Evolutionary conservation across 768 basidiomycete genomes (phyloP).

Genomic region (Auricularia heimuer): DNA sequence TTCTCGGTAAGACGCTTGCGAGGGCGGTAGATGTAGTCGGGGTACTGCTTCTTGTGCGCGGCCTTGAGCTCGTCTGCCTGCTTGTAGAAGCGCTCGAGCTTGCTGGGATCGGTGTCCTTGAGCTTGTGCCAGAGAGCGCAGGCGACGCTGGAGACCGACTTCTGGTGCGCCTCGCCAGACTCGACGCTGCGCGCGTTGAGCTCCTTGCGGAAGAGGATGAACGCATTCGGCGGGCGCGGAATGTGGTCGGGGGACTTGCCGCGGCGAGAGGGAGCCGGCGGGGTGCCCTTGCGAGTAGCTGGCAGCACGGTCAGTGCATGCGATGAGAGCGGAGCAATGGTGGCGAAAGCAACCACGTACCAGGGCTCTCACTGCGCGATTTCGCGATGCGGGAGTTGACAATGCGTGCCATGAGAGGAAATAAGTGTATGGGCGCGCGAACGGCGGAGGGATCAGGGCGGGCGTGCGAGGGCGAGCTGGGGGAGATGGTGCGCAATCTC

Average conservation of each 20-base stretch:
- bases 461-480: too few species aligned
- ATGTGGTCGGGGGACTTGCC: conserved; percentile 44
- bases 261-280: background rate
- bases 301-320: background rate
- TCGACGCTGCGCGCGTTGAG: conserved; percentile 30
- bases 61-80: background rate
- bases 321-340: background rate
- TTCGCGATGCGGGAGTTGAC: too few species aligned
- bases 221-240: conserved; percentile 77
- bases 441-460: too few species aligned
- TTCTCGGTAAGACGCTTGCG: background rate
- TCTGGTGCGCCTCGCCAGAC: background rate
- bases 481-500: too few species aligned
- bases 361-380: background rate
- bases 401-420: too few species aligned
- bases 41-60: background rate
- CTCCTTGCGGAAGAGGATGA: conserved; percentile 77
- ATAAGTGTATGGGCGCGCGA: too few species aligned
- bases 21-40: background rate
- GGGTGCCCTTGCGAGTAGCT: background rate
- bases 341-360: background rate
- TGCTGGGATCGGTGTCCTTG: background rate
- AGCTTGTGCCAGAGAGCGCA: background rate
- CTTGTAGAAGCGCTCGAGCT: background rate
- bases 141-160: background rate